phyloP scores from a whole-genome alignment of 176 grass and related monocot genomes.

The Phoenix roebelenii region DNA sequence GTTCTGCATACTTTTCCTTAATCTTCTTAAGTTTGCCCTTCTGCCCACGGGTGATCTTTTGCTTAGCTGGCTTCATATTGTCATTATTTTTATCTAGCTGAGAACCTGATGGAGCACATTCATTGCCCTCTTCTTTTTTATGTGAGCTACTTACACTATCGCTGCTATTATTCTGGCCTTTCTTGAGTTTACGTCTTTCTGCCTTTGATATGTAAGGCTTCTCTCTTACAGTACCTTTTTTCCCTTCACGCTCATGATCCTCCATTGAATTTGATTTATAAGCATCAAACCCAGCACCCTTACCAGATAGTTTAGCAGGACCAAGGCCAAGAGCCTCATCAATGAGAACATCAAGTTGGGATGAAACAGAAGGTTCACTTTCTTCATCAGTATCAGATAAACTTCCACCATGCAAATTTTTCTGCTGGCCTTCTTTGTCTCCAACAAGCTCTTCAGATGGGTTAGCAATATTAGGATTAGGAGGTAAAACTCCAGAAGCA shows the following conservation, averaged over 20 bases:
- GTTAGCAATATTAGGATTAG: slow-evolving; percentile 12
- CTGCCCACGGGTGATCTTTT: slow-evolving; percentile 69
- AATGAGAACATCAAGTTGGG: slow-evolving; percentile 86
- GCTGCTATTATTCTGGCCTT: slow-evolving; percentile 35
- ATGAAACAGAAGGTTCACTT: slow-evolving; percentile 31
- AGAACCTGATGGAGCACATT: slow-evolving; percentile 13
- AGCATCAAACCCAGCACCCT: slow-evolving; percentile 28
- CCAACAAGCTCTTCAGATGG: not conserved
- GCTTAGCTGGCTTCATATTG: slow-evolving; percentile 36
- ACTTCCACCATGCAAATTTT: slow-evolving; percentile 6
- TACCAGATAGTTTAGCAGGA: slow-evolving; percentile 46
- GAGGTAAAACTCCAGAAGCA: slow-evolving; percentile 17
- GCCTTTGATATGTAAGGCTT: slow-evolving; percentile 93
- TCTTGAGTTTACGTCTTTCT: slow-evolving; percentile 91
- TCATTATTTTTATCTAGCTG: slow-evolving; percentile 33
- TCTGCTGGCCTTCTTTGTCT: slow-evolving; percentile 14
- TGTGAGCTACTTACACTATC: slow-evolving; percentile 24
- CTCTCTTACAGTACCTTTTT: slow-evolving; percentile 43
- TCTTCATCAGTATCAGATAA: slow-evolving; percentile 28
- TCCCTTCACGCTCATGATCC: slow-evolving; percentile 39
- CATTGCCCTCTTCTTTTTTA: slow-evolving; percentile 30
- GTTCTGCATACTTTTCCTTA: slow-evolving; percentile 93
- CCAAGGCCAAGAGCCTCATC: slow-evolving; percentile 79
- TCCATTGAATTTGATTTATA: slow-evolving; percentile 29
- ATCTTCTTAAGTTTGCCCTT: slow-evolving; percentile 97